Conservation (phyloP, 176 grass and related monocot species). For the Poa annua region DNA sequence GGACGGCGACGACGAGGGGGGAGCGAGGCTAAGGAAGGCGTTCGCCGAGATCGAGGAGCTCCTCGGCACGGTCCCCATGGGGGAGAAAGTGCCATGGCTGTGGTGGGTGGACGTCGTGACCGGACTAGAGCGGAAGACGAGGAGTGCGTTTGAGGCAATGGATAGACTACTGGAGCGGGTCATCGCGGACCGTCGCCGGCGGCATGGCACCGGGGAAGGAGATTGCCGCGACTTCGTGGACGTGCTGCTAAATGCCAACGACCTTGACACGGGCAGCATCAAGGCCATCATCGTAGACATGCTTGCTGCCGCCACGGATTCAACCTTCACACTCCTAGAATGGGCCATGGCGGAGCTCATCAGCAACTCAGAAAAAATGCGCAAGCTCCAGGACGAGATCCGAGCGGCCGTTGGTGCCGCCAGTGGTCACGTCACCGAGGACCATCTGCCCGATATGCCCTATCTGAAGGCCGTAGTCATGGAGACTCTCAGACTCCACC, state of each 20-base stretch:
- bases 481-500: constrained; percentile 10
- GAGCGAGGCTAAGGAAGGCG: not conserved
- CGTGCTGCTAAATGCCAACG: not conserved
- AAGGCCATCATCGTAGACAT: constrained; percentile 13
- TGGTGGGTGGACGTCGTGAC: constrained; percentile 17
- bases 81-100: constrained; percentile 4
- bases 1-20: not conserved
- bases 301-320: constrained; percentile 16
- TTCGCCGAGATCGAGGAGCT: constrained; percentile 25
- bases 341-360: constrained; percentile 56
- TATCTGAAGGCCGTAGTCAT: constrained; percentile 9
- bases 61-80: constrained; percentile 2
- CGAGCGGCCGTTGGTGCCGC: constrained; percentile 14
- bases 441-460: not conserved
- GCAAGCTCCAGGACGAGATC: constrained; percentile 51
- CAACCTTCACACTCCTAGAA: constrained; percentile 16
- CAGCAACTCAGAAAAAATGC: constrained; percentile 42
- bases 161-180: not conserved
- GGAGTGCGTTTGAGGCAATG: not conserved
- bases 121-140: constrained; percentile 4
- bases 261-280: not conserved
- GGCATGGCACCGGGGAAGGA: not conserved
- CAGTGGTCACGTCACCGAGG: constrained; percentile 6
- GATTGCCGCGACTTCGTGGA: not conserved
- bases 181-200: not conserved